phyloP scores from a whole-genome alignment of 805 yeast genomes.

The Ogataea saltuana region DNA sequence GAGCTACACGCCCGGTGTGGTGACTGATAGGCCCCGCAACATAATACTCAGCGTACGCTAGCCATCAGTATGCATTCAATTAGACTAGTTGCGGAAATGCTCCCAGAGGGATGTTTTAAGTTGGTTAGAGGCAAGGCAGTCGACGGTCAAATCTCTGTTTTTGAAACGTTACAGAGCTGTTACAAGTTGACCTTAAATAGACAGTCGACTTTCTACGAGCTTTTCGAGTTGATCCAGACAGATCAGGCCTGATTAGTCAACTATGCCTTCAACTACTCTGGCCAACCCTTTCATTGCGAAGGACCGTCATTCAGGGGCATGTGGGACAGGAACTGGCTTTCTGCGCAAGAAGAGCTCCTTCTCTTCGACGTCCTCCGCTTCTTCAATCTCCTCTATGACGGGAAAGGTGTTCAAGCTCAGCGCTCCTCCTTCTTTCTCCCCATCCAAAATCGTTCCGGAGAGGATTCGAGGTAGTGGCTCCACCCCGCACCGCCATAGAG shows the following conservation, averaged over 20 bases:
- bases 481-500: neutral
- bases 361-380: conserved; percentile 2
- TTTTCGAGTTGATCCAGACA: too few species aligned
- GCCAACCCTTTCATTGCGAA: conserved; percentile 1
- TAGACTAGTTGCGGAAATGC: neutral
- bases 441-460: conserved; percentile 1
- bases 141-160: too few species aligned
- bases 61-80: conserved; percentile 1
- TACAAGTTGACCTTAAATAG: neutral
- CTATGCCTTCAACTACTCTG: neutral
- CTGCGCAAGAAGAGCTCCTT: conserved; percentile 1
- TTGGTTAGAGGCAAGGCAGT: neutral
- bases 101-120: neutral
- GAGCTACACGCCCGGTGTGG: neutral
- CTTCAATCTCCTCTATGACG: conserved; percentile 9
- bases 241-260: neutral
- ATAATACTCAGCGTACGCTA: neutral
- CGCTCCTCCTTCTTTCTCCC: conserved; percentile 14
- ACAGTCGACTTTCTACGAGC: neutral
- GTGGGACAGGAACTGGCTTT: neutral
- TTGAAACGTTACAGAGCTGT: neutral
- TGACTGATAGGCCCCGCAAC: neutral
- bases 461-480: too few species aligned
- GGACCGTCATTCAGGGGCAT: neutral
- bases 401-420: conserved; percentile 10